phyloP scores from a whole-genome alignment of 352 stramenopile genomes.

The Globisporangium nodosum region DNA sequence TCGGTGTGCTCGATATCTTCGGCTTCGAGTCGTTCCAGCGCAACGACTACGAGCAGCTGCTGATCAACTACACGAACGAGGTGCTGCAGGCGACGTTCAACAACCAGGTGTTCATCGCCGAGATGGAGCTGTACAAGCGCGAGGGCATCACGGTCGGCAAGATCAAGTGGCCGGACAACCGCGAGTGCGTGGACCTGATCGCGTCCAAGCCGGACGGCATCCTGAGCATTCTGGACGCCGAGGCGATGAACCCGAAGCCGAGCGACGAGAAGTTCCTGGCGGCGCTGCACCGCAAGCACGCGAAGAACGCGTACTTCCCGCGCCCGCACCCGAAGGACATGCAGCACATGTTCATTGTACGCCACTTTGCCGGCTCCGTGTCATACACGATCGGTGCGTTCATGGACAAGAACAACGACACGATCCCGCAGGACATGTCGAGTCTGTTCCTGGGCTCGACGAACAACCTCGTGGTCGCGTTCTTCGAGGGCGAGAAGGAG shows the following conservation, averaged over 20 bases:
- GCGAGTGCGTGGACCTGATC: conserved; percentile 89
- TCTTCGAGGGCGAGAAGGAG: conserved; percentile 62
- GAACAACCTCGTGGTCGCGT: conserved; percentile 52
- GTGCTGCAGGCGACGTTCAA: conserved; percentile 86
- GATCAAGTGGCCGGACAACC: conserved; percentile 90
- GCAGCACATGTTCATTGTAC: conserved; percentile 87
- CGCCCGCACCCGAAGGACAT: conserved; percentile 86
- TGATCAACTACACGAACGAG: conserved; percentile 91
- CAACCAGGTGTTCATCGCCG: conserved; percentile 87
- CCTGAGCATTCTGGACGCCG: conserved; percentile 74
- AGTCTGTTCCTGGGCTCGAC: conserved; percentile 73
- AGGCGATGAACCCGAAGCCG: conserved; percentile 88
- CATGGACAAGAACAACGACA: conserved; percentile 92
- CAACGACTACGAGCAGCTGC: conserved; percentile 89
- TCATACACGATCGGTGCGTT: conserved; percentile 88
- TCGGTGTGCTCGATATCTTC: conserved; percentile 91
- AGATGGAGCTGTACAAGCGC: conserved; percentile 88
- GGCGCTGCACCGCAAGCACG: conserved; percentile 80
- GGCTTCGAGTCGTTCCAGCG: conserved; percentile 88
- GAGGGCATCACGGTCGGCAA: conserved; percentile 87
- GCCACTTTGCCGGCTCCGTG: conserved; percentile 87
- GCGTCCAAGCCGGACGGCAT: conserved; percentile 78
- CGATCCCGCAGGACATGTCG: conserved; percentile 77
- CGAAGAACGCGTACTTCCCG: conserved; percentile 81
- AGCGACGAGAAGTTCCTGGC: conserved; percentile 86